These are phyloP conservation scores for Cladosporium austrohemisphaericum DNA, from an alignment of 2,329 filamentous ascomycete genomes.

Conservation along the genomic window DNA sequence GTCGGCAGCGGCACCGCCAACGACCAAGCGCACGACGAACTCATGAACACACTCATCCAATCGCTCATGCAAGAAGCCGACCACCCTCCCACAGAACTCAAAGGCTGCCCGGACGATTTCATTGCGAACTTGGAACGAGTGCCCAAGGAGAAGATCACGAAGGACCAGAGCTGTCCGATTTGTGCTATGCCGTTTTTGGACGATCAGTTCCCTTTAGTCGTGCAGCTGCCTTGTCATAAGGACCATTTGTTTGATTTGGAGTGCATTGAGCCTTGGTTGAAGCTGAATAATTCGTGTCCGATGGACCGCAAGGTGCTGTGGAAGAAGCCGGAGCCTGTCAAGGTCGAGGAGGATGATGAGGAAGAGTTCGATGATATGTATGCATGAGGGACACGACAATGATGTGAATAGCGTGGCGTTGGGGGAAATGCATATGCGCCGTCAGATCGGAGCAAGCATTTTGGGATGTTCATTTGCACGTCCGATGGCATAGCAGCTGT, in stretches of 20 bases:
- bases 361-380: slow-evolving; percentile 48
- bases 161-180: slow-evolving; percentile 55
- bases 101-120: slow-evolving; percentile 60
- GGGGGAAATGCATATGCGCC: slow-evolving; percentile 10
- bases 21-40: slow-evolving; percentile 29
- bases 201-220: slow-evolving; percentile 57
- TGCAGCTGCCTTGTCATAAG: slow-evolving; percentile 58
- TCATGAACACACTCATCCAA: slow-evolving; percentile 55
- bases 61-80: slow-evolving; percentile 54
- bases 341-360: slow-evolving; percentile 43
- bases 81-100: slow-evolving; percentile 56
- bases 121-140: slow-evolving; percentile 58
- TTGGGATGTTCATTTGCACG: no score
- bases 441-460: no score
- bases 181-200: slow-evolving; percentile 59
- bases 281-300: slow-evolving; percentile 61
- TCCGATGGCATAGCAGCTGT: no score
- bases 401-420: slow-evolving; percentile 17
- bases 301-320: slow-evolving; percentile 59
- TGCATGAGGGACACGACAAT: slow-evolving; percentile 31
- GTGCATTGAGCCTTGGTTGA: slow-evolving; percentile 62
- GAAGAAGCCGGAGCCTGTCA: slow-evolving; percentile 37
- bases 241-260: slow-evolving; percentile 63
- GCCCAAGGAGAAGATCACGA: slow-evolving; percentile 52
- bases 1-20: slow-evolving; percentile 20